These are phyloP conservation scores for Cupressus sempervirens DNA, from an alignment of 75 land plant genomes.

Conservation along the genomic window DNA sequence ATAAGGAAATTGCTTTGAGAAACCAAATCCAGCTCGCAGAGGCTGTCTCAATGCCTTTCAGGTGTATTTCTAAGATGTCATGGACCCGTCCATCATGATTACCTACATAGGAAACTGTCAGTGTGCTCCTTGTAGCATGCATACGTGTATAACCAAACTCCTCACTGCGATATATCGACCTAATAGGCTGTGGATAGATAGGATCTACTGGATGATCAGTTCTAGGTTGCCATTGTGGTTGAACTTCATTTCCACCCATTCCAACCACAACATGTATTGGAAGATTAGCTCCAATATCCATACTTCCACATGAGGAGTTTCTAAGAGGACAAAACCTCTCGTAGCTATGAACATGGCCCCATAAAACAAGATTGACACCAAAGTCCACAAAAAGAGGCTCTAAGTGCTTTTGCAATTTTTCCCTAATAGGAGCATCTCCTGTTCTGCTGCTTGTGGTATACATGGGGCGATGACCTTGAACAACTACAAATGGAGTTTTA, in stretches of 20 bases:
- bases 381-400: slow-evolving; percentile 27
- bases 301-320: slow-evolving; percentile 28
- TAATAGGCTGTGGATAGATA: slow-evolving; percentile 28
- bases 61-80: slow-evolving; percentile 11
- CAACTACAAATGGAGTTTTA: slow-evolving; percentile 30
- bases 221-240: slow-evolving; percentile 27
- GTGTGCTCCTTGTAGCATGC: slow-evolving; percentile 21
- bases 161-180: slow-evolving; percentile 30
- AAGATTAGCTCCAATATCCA: slow-evolving; percentile 9
- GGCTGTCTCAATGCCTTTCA: neutral
- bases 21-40: neutral
- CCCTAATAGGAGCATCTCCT: slow-evolving; percentile 15
- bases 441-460: slow-evolving; percentile 17
- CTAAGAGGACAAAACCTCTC: slow-evolving; percentile 28
- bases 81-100: slow-evolving; percentile 31
- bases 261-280: slow-evolving; percentile 37
- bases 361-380: slow-evolving; percentile 23
- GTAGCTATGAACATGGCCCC: slow-evolving; percentile 47
- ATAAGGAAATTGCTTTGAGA: neutral
- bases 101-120: slow-evolving; percentile 29
- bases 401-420: slow-evolving; percentile 14
- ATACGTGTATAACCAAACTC: slow-evolving; percentile 32
- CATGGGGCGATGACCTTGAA: slow-evolving; percentile 22
- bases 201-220: slow-evolving; percentile 18
- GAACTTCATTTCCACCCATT: slow-evolving; percentile 24